Base-by-base conservation (phyloP, 768 basidiomycete species). In the Tephrocybe sp. region DNA sequence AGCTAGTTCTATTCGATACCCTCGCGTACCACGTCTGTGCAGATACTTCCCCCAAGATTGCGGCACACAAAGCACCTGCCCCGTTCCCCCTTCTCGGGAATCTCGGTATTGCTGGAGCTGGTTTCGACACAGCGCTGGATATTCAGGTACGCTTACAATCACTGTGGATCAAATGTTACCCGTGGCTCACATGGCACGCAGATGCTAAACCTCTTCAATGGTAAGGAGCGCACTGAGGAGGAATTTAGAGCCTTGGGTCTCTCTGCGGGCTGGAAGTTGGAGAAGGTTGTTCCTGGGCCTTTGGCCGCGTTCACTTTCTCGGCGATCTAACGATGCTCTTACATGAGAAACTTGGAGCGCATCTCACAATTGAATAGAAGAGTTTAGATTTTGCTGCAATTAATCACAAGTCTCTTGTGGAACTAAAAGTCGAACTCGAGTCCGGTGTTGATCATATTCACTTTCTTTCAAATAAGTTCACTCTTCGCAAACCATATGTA, bases 131-230 rank as follows among this genome's bases (percentile, higher is more conserved):
- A 1, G 13, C 32, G 1, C 19, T 49, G 22, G 39, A 47, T 31
- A 39, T 52, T 2, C 45, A 47, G 35, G 37, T 51, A 15, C 22
- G 28, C 24, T 34, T 9, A 34, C 21, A 31, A 11, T 27, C 36
- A 18, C n/a, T 21, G 4, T n/a, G 2, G 8, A 12, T 39, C 4
- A 25, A 16, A 2, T n/a, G 7, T 26, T 41, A 15, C n/a, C n/a
- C 13, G 7, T 16, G 16, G 26, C 40, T 4, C 3, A 18, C 15
- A 42, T 40, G 3, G 11, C n/a, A n/a, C n/a, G n/a, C 16, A 54
- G 53, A 54, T 54, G 53, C 31, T 54, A 22, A 49, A 30, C 25
- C 28, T 54, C 7, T 34, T 54, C n/a, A 54, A 54, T n/a, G 48
- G 42, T 4, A 36, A 45, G 22, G 53, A 54, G 30, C 42, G 53